Evolutionary conservation across 352 stramenopile species (phyloP).

Genomic region (Phytophthora macrochlamydospora): DNA sequence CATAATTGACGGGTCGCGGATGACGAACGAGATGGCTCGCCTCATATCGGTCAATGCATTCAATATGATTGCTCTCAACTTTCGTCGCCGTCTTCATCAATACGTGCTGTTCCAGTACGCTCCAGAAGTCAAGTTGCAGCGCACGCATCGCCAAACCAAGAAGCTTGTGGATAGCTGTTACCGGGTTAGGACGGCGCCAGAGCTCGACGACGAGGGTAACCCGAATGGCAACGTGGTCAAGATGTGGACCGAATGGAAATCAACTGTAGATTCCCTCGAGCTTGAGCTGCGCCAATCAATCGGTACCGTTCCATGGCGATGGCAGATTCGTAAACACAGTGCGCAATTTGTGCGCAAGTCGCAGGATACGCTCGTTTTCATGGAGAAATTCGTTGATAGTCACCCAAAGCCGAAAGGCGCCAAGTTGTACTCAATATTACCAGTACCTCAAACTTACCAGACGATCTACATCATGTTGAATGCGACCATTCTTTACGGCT

Average conservation of each 20-base stretch:
- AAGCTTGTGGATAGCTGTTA: slow-evolving; percentile 10
- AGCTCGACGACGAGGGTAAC: background rate
- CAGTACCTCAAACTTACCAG: too few relatives aligned
- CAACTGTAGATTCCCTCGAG: slow-evolving; percentile 5
- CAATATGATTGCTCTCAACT: too few relatives aligned
- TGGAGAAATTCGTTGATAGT: slow-evolving; percentile 9
- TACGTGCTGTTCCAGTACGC: too few relatives aligned
- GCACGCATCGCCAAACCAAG: background rate
- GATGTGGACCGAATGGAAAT: slow-evolving; percentile 10
- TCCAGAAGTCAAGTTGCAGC: too few relatives aligned
- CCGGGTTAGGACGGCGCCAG: background rate
- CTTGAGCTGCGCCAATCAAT: slow-evolving; percentile 9
- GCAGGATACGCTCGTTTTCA: slow-evolving; percentile 8
- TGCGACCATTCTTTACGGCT: slow-evolving; percentile 1
- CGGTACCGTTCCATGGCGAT: slow-evolving; percentile 9
- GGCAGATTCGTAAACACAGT: background rate
- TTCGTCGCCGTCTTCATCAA: too few relatives aligned
- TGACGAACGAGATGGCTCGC: too few relatives aligned
- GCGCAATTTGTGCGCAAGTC: slow-evolving; percentile 16
- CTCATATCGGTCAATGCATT: too few relatives aligned
- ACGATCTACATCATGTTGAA: slow-evolving; percentile 5
- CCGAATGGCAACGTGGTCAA: background rate
- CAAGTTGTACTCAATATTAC: too few relatives aligned
- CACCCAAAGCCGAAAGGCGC: slow-evolving; percentile 14
- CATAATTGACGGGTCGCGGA: too few relatives aligned